Base-by-base conservation (phyloP, 2,329 filamentous ascomycete genomes). In the Escovopsis weberi region DNA sequence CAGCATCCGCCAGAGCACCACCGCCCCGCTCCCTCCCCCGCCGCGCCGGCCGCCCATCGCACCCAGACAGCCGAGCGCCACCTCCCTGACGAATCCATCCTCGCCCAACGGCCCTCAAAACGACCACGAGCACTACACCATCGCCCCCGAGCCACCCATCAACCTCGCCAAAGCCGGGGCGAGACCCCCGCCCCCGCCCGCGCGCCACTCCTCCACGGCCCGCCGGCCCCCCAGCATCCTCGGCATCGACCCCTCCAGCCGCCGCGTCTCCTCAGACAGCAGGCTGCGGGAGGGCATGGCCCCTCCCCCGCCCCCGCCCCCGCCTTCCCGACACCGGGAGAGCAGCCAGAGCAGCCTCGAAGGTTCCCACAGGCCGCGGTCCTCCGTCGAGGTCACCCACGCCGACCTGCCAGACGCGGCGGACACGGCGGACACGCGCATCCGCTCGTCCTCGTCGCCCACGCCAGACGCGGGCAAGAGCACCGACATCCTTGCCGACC, bases 401-500 rank as follows among this genome's bases (percentile, higher is more conserved):
- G 23, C 23, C 23, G 23, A 23, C 23, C 23, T 23, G 23, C 23
- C 23, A 23, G 23, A 23, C 23, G 23, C 23, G 23, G 23, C 23
- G 23, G 23, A 23, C 23, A 23, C 23, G 23, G 23, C 23, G 23
- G 23, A 23, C 23, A 23, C 23, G 23, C 23, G 23, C 23, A 6
- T 23, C 23, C 23, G 23, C 23, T 23, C 23, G 37, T 49, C 50
- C 45, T 51, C 46, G 37, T 45, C 48, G 38, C 43, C 44, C 23
- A 45, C 49, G 43, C 33, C 48, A 30, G 48, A 53, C 41, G 9
- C 52, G 15, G 56, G 61, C 51, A 55, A 66, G 54, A 55, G 65
- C 44, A 49, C 63, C 36, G 74, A 83, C 53, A 85, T 88, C 45
- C 59, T 89, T 50, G 81, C 81, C 1, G 82, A 88, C 56, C 60